phyloP scores from a whole-genome alignment of 2,329 filamentous ascomycete genomes.

The Dactylella cylindrospora region DNA sequence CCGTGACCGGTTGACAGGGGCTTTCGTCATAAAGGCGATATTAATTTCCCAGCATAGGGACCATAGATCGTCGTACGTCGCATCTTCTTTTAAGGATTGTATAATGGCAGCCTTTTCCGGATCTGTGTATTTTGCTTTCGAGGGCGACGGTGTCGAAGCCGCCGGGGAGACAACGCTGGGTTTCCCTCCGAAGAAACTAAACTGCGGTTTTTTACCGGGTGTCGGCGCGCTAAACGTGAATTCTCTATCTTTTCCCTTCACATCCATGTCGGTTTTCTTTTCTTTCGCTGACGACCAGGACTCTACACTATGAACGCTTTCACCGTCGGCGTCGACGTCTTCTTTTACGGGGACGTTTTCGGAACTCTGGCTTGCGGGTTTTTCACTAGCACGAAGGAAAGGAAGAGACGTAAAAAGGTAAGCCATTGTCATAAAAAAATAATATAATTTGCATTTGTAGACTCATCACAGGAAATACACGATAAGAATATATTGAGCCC shows the following conservation, averaged over 20 bases:
- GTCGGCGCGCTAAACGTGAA: not conserved
- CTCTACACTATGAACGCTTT: too few species aligned
- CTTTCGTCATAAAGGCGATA: slow-evolving; percentile 32
- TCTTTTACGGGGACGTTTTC: too few species aligned
- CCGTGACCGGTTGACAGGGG: slow-evolving; percentile 15
- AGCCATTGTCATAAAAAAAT: too few species aligned
- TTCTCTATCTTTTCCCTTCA: slow-evolving; percentile 2
- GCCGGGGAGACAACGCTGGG: not conserved
- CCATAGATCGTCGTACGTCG: slow-evolving; percentile 24
- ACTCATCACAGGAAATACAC: too few species aligned
- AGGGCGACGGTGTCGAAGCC: not conserved
- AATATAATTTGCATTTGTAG: too few species aligned
- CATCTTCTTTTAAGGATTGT: slow-evolving; percentile 28
- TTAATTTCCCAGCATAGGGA: slow-evolving; percentile 38
- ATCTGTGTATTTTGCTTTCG: slow-evolving; percentile 24
- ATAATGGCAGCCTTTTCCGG: slow-evolving; percentile 35
- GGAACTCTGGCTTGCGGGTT: too few species aligned
- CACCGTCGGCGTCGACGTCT: too few species aligned
- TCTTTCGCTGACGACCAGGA: too few species aligned
- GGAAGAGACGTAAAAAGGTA: too few species aligned
- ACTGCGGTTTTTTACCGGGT: slow-evolving; percentile 3
- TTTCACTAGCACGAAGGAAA: too few species aligned
- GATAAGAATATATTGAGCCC: too few species aligned
- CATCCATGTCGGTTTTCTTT: not conserved
- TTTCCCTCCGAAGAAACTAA: slow-evolving; percentile 18